These are phyloP conservation scores for Collariella sp. DNA, from an alignment of 495 filamentous ascomycete genomes.

Conservation along the genomic window DNA sequence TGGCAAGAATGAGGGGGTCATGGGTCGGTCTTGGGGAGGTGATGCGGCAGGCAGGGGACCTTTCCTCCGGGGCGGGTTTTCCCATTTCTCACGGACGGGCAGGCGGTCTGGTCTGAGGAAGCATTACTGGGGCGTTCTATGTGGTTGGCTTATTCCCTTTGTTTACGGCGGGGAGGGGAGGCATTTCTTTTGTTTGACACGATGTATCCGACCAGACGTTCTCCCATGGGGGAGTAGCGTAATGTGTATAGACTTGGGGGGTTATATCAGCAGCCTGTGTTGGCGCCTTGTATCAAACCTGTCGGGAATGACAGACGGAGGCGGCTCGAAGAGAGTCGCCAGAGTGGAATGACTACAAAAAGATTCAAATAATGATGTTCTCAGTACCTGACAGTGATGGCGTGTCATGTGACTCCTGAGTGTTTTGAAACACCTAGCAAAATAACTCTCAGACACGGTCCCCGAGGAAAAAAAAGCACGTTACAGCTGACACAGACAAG, in stretches of 20 bases:
- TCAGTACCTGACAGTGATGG: neutral
- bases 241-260: slow-evolving; percentile 5
- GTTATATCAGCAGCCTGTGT: no score
- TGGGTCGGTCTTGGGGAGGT: neutral
- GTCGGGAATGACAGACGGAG: neutral
- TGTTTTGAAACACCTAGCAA: no score
- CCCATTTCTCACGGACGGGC: no score
- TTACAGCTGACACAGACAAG: no score
- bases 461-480: no score
- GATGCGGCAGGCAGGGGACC: neutral
- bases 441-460: no score
- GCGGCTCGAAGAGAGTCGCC: neutral
- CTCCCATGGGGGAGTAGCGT: neutral
- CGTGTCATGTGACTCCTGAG: neutral
- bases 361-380: neutral
- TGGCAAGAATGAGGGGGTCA: neutral
- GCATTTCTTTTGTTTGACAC: neutral
- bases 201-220: slow-evolving; percentile 6
- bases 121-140: slow-evolving; percentile 10
- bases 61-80: neutral
- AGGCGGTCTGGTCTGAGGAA: neutral
- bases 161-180: neutral
- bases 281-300: neutral
- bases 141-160: slow-evolving; percentile 1
- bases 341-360: neutral